These are phyloP conservation scores for Crucibulum laeve DNA, from an alignment of 768 basidiomycete genomes.

Conservation along the genomic window DNA sequence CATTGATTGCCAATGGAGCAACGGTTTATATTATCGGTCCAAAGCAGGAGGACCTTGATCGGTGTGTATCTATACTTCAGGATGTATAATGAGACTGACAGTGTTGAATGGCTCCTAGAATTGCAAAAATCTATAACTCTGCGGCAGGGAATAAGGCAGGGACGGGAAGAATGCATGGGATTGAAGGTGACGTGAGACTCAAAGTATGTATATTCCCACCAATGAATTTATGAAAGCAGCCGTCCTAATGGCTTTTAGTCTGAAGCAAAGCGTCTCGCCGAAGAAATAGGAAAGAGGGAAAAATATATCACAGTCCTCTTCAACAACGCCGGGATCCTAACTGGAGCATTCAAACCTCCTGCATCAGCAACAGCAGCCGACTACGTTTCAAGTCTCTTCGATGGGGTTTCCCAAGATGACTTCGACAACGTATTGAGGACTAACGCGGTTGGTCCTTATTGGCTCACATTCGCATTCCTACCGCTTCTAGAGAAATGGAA, in stretches of 20 bases:
- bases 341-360: conserved; percentile 22
- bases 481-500: conserved; percentile 48
- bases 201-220: conserved; percentile 23
- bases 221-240: background rate
- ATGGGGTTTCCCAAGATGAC: conserved; percentile 27
- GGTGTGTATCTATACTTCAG: conserved; percentile 13
- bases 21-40: conserved; percentile 45
- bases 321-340: conserved; percentile 41
- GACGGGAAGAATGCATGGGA: conserved; percentile 32
- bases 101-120: conserved; percentile 13
- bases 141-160: conserved; percentile 20
- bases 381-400: conserved; percentile 34
- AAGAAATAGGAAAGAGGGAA: conserved; percentile 31
- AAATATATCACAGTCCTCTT: conserved; percentile 39
- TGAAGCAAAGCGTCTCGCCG: conserved; percentile 37
- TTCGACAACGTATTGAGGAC: conserved; percentile 32
- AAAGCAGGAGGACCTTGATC: conserved; percentile 34
- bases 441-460: conserved; percentile 45
- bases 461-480: conserved; percentile 53
- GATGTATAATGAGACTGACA: background rate
- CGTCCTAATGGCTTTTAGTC: conserved; percentile 22
- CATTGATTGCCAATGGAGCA: conserved; percentile 43
- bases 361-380: conserved; percentile 25
- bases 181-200: conserved; percentile 34
- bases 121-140: conserved; percentile 30